Evolutionary conservation across 2,329 filamentous ascomycete genomes (phyloP).

Genomic region (Coniella lustricola): DNA sequence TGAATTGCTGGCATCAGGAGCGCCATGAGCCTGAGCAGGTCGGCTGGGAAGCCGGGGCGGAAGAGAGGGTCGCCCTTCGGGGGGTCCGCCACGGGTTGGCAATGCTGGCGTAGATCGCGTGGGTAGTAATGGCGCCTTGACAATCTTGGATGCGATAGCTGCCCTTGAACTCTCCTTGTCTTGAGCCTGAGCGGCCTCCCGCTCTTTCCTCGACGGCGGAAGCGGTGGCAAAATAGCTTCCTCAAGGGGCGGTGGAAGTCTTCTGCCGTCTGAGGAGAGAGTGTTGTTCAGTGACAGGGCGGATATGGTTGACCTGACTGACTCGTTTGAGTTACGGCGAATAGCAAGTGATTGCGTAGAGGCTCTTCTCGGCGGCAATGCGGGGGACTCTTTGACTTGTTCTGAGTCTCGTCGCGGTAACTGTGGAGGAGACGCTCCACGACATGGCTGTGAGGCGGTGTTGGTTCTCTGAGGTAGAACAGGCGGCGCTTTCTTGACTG

Average conservation of each 20-base stretch:
- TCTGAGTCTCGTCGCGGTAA: constrained; percentile 32
- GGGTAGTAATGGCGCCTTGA: constrained; percentile 28
- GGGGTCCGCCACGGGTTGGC: constrained; percentile 21
- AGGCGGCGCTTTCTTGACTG: constrained; percentile 25
- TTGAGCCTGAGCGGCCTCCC: constrained; percentile 37
- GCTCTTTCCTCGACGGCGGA: constrained; percentile 48
- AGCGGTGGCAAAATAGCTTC: constrained; percentile 50
- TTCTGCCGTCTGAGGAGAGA: constrained; percentile 41
- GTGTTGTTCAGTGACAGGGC: constrained; percentile 41
- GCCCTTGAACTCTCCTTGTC: constrained; percentile 27
- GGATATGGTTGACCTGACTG: constrained; percentile 48
- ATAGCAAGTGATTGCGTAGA: constrained; percentile 36
- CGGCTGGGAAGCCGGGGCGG: constrained; percentile 47
- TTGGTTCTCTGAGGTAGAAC: constrained; percentile 34
- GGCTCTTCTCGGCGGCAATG: constrained; percentile 43
- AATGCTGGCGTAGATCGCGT: constrained; percentile 32
- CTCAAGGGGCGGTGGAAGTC: constrained; percentile 49
- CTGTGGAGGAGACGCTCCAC: constrained; percentile 26
- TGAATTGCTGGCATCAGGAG: constrained; percentile 47
- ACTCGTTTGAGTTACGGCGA: constrained; percentile 51
- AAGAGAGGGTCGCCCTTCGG: constrained; percentile 31
- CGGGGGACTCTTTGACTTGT: constrained; percentile 33
- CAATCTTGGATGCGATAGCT: constrained; percentile 16
- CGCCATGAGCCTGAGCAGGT: constrained; percentile 30
- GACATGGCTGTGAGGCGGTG: constrained; percentile 21